Percentiles rank a stretch among this genome's conserved stretches.
phyloP scores from a whole-genome alignment of 352 stramenopile genomes.

The Pythium graminicola region DNA sequence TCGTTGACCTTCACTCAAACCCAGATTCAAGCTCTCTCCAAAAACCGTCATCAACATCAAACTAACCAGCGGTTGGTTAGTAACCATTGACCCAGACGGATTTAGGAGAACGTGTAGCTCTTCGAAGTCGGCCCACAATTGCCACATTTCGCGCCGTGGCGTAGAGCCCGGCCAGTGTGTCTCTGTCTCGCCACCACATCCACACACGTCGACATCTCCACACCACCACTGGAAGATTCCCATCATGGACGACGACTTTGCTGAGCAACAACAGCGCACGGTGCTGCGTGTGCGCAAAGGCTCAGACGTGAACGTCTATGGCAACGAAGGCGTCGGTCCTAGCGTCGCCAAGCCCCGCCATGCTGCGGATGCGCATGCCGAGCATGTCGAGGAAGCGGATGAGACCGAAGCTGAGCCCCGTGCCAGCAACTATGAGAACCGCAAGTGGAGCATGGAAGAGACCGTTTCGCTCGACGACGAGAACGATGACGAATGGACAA shows the following conservation, averaged over 20 bases:
- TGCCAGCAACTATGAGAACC: conserved; percentile 64
- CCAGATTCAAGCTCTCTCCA: not conserved
- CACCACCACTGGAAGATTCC: too few species aligned
- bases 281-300: conserved; percentile 50
- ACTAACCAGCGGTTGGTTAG: not conserved
- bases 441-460: conserved; percentile 83
- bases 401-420: conserved; percentile 7
- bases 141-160: not conserved
- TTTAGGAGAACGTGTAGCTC: not conserved
- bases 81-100: not conserved
- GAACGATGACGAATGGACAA: conserved; percentile 74
- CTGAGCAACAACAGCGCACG: conserved; percentile 35
- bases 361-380: too few species aligned
- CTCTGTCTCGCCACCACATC: too few species aligned
- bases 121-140: not conserved
- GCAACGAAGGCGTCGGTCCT: conserved; percentile 24
- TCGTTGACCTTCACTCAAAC: too few species aligned
- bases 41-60: not conserved
- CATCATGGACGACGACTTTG: conserved; percentile 19
- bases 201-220: not conserved
- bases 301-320: conserved; percentile 56
- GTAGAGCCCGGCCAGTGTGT: not conserved
- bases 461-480: conserved; percentile 66
- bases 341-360: not conserved
- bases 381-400: conserved; percentile 1